Conservation (phyloP, 208 protist genomes). For the Phytomonas sp. region DNA sequence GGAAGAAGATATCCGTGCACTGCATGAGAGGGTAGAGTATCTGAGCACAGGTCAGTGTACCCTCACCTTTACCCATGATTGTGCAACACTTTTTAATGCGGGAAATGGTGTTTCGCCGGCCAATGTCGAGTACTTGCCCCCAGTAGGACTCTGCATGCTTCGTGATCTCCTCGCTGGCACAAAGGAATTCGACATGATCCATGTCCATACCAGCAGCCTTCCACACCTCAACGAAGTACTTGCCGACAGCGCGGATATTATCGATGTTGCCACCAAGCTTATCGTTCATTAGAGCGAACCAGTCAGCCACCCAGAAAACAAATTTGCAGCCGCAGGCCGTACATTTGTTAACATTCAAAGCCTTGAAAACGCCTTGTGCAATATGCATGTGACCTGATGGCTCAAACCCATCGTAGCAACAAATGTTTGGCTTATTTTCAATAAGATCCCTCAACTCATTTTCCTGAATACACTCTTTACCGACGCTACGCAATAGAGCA, state of each 20-base stretch:
- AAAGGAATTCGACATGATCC: conserved; percentile 94
- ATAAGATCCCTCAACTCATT: conserved; percentile 90
- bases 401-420: conserved; percentile 99
- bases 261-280: conserved; percentile 98
- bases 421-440: conserved; percentile 87
- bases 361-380: conserved; percentile 98
- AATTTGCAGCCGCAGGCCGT: conserved; percentile 94
- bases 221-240: conserved; percentile 98
- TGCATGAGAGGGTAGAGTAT: conserved; percentile 99
- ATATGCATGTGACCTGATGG: conserved; percentile 99
- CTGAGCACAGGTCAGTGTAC: conserved; percentile 95
- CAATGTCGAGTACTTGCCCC: conserved; percentile 96
- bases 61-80: conserved; percentile 98
- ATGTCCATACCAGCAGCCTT: conserved; percentile 98
- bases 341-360: conserved; percentile 99
- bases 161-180: conserved; percentile 96
- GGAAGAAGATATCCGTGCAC: conserved; percentile 98
- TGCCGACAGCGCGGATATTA: conserved; percentile 95
- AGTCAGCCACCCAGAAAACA: conserved; percentile 99
- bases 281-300: conserved; percentile 99
- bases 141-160: conserved; percentile 93
- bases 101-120: conserved; percentile 88
- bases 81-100: conserved; percentile 97
- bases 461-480: conserved; percentile 95
- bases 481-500: conserved; percentile 82